A percentile compares a stretch with the other conserved stretches of the same genome.
phyloP scores from a whole-genome alignment of 2,329 filamentous ascomycete species.

The Penicillium sclerotiorum region DNA sequence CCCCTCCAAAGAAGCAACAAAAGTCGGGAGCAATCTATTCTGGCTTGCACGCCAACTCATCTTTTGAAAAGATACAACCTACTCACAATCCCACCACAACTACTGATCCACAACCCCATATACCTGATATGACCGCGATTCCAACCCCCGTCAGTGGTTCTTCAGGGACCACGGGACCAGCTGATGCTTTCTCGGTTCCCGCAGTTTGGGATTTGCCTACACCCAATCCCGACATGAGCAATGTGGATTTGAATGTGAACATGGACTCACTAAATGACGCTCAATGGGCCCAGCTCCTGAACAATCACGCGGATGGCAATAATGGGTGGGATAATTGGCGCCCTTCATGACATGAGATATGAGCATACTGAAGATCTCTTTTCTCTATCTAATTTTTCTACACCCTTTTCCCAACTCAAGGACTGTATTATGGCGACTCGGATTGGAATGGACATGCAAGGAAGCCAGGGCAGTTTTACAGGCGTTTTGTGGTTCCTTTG shows the following conservation, averaged over 20 bases:
- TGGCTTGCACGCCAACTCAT: slow-evolving; percentile 12
- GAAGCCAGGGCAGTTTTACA: background rate
- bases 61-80: slow-evolving; percentile 20
- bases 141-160: slow-evolving; percentile 16
- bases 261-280: slow-evolving; percentile 35
- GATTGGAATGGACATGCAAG: too few relatives aligned
- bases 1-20: slow-evolving; percentile 27
- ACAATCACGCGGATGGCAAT: slow-evolving; percentile 11
- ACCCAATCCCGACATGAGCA: slow-evolving; percentile 14
- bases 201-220: slow-evolving; percentile 34
- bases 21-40: slow-evolving; percentile 14
- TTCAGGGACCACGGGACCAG: slow-evolving; percentile 20
- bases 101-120: slow-evolving; percentile 19
- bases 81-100: slow-evolving; percentile 15
- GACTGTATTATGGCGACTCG: too few relatives aligned
- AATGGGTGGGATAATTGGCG: slow-evolving; percentile 35
- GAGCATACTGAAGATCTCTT: background rate
- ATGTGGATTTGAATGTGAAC: slow-evolving; percentile 23
- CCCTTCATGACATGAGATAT: slow-evolving; percentile 14
- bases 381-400: too few relatives aligned
- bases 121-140: slow-evolving; percentile 18
- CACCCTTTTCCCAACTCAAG: background rate
- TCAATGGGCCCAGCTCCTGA: slow-evolving; percentile 40
- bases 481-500: background rate
- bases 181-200: slow-evolving; percentile 29